Evolutionary conservation across 306 rosid genomes (phyloP).

Genomic region (Fagus sylvatica): DNA sequence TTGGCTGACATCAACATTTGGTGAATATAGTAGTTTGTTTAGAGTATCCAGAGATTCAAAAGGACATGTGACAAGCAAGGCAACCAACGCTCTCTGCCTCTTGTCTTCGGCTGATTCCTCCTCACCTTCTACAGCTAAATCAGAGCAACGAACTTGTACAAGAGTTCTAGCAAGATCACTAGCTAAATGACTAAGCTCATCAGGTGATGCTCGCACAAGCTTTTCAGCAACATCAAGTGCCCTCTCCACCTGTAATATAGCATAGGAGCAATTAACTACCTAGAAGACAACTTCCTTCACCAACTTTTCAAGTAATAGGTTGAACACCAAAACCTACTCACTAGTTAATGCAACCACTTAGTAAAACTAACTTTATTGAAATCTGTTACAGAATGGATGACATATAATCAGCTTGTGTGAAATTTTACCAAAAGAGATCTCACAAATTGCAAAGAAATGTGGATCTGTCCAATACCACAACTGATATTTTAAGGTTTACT

Average conservation of each 20-base stretch:
- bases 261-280: slow-evolving; percentile 16
- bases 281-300: not conserved
- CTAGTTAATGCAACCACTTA: slow-evolving; percentile 12
- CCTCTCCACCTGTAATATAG: slow-evolving; percentile 65
- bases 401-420: not conserved
- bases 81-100: slow-evolving; percentile 80
- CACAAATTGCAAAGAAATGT: slow-evolving; percentile 25
- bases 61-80: slow-evolving; percentile 73
- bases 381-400: not conserved
- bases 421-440: slow-evolving; percentile 12
- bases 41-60: slow-evolving; percentile 68
- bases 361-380: slow-evolving; percentile 2
- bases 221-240: slow-evolving; percentile 88
- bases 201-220: slow-evolving; percentile 89
- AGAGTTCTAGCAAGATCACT: slow-evolving; percentile 79
- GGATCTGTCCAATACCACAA: slow-evolving; percentile 24
- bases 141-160: slow-evolving; percentile 89
- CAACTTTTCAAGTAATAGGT: not conserved
- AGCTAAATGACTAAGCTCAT: slow-evolving; percentile 80
- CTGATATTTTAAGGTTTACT: slow-evolving; percentile 1
- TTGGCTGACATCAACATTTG: slow-evolving; percentile 86
- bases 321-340: slow-evolving; percentile 5
- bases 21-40: slow-evolving; percentile 81
- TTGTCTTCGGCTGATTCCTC: slow-evolving; percentile 87
- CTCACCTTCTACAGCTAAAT: slow-evolving; percentile 85